A percentile compares a stretch with the other conserved stretches of the same genome.
These are phyloP conservation scores for Coemansia sp. DNA, from an alignment of 192 early-diverging fungal species.

Conservation along the genomic window DNA sequence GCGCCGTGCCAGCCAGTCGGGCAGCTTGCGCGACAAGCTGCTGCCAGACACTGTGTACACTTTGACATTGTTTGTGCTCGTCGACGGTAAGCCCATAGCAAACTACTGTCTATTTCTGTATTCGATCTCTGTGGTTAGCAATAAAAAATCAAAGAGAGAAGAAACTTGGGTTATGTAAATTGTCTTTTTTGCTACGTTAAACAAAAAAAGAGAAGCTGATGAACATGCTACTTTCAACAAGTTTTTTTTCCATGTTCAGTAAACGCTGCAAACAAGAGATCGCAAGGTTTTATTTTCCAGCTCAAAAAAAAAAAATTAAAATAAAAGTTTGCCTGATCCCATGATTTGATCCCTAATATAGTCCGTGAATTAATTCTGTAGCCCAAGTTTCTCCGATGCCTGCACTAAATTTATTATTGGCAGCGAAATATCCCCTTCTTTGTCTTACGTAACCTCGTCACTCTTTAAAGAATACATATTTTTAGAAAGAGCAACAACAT, in stretches of 20 bases:
- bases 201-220: neutral
- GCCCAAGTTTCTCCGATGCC: too few species aligned
- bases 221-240: too few species aligned
- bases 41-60: conserved; percentile 81
- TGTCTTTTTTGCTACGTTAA: neutral
- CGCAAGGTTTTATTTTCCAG: neutral
- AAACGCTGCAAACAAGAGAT: too few species aligned
- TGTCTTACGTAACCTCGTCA: too few species aligned
- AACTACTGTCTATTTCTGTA: too few species aligned
- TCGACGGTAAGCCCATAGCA: conserved; percentile 83
- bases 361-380: neutral
- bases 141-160: too few species aligned
- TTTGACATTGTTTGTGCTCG: conserved; percentile 91
- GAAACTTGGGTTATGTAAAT: too few species aligned
- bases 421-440: too few species aligned
- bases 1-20: conserved; percentile 90
- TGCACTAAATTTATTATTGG: too few species aligned
- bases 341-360: conserved; percentile 6
- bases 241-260: too few species aligned
- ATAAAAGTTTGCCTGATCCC: conserved; percentile 16
- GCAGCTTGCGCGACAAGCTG: conserved; percentile 71
- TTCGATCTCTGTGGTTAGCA: too few species aligned
- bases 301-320: conserved; percentile 8
- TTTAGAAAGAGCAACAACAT: too few species aligned
- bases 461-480: neutral